phyloP scores from a whole-genome alignment of 202 grass and related monocot genomes.

The Schoenoplectus triqueter region DNA sequence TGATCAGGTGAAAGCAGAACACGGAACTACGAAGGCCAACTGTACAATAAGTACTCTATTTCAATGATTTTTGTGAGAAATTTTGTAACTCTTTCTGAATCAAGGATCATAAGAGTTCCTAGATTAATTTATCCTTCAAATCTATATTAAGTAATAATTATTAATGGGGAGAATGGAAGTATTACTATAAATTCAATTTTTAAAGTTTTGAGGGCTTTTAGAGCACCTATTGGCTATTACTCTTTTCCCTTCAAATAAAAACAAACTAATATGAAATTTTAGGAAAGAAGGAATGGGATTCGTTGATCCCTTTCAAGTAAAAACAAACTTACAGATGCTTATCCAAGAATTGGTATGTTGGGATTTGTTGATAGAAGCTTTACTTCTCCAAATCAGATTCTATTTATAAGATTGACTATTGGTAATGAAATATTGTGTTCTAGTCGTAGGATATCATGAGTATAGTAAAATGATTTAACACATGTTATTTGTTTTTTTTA shows the following conservation, averaged over 20 bases:
- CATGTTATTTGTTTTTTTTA: too few relatives aligned
- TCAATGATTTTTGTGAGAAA: not conserved
- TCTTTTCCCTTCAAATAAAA: not conserved
- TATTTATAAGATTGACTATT: too few relatives aligned
- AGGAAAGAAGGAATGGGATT: not conserved
- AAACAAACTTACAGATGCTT: not conserved
- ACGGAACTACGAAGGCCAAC: too few relatives aligned
- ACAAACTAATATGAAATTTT: not conserved
- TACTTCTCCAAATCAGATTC: too few relatives aligned
- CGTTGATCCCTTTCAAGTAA: not conserved
- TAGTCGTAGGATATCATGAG: too few relatives aligned
- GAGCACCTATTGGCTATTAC: not conserved
- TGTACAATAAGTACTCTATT: too few relatives aligned
- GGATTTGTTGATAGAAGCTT: too few relatives aligned
- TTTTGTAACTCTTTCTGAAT: not conserved
- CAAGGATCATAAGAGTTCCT: not conserved
- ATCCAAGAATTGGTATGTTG: not conserved
- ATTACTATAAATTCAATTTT: not conserved
- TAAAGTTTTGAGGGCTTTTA: not conserved
- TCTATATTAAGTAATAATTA: not conserved
- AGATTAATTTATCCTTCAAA: not conserved
- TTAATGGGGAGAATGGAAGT: too few relatives aligned
- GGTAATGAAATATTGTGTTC: too few relatives aligned
- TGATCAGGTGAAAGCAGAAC: too few relatives aligned
- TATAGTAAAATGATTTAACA: too few relatives aligned